Evolutionary conservation across 352 stramenopile species (phyloP).

Genomic region (Phytophthora cactorum): DNA sequence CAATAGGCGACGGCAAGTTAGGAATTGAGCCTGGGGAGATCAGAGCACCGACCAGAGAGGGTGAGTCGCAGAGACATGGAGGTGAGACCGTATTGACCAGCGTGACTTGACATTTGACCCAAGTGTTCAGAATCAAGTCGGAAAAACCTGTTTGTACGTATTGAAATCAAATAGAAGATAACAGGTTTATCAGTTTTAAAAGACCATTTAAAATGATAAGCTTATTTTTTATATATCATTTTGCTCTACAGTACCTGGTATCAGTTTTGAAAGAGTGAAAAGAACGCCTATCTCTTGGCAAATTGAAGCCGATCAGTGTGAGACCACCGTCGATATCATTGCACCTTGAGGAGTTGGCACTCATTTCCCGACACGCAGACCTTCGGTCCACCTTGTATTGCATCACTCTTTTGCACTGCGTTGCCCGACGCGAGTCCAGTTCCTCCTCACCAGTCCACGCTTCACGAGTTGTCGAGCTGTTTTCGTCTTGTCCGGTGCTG

Average conservation of each 20-base stretch:
- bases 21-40: conserved; percentile 20
- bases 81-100: conserved; percentile 13
- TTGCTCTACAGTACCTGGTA: too few species aligned
- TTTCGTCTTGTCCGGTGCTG: neutral
- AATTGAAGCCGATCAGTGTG: conserved; percentile 25
- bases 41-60: conserved; percentile 37
- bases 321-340: conserved; percentile 2
- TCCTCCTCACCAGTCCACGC: neutral
- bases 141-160: conserved; percentile 2
- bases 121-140: conserved; percentile 9
- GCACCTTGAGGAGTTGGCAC: neutral
- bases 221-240: too few species aligned
- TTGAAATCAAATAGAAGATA: conserved; percentile 3
- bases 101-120: neutral
- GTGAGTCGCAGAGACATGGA: conserved; percentile 26
- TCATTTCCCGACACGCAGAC: conserved; percentile 6
- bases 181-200: neutral
- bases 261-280: neutral
- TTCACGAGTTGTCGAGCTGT: too few species aligned
- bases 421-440: neutral
- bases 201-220: too few species aligned
- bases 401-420: neutral
- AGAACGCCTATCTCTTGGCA: conserved; percentile 1
- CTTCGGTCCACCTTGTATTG: neutral
- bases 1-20: conserved; percentile 5